phyloP scores from a whole-genome alignment of 257 asterid genomes.

The Avicennia marina region DNA sequence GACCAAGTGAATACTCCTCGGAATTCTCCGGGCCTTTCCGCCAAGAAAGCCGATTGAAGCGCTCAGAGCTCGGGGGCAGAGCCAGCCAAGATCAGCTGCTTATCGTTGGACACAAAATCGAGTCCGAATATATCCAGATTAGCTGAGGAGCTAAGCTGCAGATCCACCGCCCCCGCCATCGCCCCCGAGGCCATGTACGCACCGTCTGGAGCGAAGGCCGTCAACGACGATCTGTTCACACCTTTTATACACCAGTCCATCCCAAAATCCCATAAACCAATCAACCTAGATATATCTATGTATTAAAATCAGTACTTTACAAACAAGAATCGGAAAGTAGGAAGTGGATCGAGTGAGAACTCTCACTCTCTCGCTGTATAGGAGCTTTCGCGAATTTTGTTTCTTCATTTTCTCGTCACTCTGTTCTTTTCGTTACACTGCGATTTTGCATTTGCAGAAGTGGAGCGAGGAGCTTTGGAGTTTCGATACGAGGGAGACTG shows the following conservation, averaged over 20 bases:
- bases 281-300: slow-evolving; percentile 16
- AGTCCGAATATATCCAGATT: slow-evolving; percentile 88
- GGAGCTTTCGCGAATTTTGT: not conserved
- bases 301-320: not conserved
- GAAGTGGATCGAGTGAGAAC: slow-evolving; percentile 1
- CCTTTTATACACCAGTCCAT: slow-evolving; percentile 72
- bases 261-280: slow-evolving; percentile 21
- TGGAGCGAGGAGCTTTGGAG: not conserved
- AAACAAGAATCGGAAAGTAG: slow-evolving; percentile 1
- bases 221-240: slow-evolving; percentile 91
- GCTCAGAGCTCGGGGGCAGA: slow-evolving; percentile 70
- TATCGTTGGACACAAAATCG: slow-evolving; percentile 82
- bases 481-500: not conserved
- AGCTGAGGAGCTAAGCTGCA: slow-evolving; percentile 90
- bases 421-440: slow-evolving; percentile 2
- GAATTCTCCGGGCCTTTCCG: slow-evolving; percentile 54
- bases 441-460: not conserved
- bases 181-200: slow-evolving; percentile 93
- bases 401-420: not conserved
- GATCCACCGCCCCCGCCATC: slow-evolving; percentile 99
- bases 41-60: slow-evolving; percentile 88
- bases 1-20: slow-evolving; percentile 73
- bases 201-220: slow-evolving; percentile 87
- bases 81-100: slow-evolving; percentile 57
- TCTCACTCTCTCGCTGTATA: not conserved